phyloP scores from a whole-genome alignment of 495 filamentous ascomycete species.

The Penicillium turbatum region DNA sequence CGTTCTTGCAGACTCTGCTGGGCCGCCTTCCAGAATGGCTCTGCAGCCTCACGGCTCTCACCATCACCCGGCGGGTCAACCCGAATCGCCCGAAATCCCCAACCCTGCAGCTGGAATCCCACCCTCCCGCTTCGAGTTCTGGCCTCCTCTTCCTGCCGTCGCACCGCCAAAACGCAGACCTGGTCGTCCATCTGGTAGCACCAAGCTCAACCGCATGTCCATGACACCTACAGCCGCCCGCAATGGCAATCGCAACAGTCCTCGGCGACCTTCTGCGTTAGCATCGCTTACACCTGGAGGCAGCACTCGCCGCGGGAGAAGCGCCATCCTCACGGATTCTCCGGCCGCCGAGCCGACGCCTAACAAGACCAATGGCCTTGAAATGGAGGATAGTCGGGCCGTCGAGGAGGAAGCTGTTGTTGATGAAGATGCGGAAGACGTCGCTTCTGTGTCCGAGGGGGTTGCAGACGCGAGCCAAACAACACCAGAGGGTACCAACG shows the following conservation, averaged over 20 bases:
- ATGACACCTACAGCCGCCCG: conserved; percentile 32
- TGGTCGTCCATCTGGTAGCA: conserved; percentile 43
- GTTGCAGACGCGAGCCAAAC: neutral
- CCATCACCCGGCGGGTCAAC: conserved; percentile 3
- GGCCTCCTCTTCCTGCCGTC: conserved; percentile 67
- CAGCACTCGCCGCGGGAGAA: conserved; percentile 37
- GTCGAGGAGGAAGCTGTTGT: conserved; percentile 28
- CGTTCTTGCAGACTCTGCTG: conserved; percentile 29
- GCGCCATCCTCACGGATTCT: conserved; percentile 31
- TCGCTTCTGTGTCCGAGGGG: conserved; percentile 6
- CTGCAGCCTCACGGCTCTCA: conserved; percentile 36
- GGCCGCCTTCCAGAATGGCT: conserved; percentile 35
- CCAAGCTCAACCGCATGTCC: conserved; percentile 15
- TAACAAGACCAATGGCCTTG: conserved; percentile 17
- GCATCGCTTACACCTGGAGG: conserved; percentile 26
- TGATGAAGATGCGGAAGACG: conserved; percentile 21
- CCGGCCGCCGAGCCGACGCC: conserved; percentile 27
- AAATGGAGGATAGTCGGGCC: conserved; percentile 11
- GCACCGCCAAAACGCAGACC: conserved; percentile 38
- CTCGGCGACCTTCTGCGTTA: conserved; percentile 31
- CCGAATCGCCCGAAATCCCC: conserved; percentile 6
- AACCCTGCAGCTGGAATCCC: conserved; percentile 56
- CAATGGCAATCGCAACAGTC: conserved; percentile 37
- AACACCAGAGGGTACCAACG: conserved; percentile 1
- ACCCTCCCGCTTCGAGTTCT: conserved; percentile 76